phyloP scores from a whole-genome alignment of 2,329 filamentous ascomycete genomes.

The Fusarium tjaetaba region DNA sequence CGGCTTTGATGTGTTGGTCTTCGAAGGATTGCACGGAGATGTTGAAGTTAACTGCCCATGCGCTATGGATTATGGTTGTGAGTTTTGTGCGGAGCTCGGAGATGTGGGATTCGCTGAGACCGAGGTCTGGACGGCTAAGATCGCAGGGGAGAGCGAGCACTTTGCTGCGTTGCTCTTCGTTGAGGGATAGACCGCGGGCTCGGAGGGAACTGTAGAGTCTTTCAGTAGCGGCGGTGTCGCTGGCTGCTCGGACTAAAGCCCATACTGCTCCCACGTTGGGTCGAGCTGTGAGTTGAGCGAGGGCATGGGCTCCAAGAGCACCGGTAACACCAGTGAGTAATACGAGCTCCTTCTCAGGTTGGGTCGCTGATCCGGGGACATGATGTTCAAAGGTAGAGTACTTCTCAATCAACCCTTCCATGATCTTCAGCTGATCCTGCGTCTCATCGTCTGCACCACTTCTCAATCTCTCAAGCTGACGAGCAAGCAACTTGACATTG shows the following conservation, averaged over 20 bases:
- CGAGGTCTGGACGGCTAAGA: constrained; percentile 29
- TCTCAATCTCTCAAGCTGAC: constrained; percentile 39
- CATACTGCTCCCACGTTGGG: constrained; percentile 65
- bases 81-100: constrained; percentile 46
- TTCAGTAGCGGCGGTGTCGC: neutral
- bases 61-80: constrained; percentile 59
- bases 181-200: constrained; percentile 15
- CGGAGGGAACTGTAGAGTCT: constrained; percentile 25
- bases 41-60: constrained; percentile 68
- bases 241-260: constrained; percentile 36
- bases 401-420: constrained; percentile 50
- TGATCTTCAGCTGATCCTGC: constrained; percentile 44
- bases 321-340: constrained; percentile 71
- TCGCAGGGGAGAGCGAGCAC: constrained; percentile 34
- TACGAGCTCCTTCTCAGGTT: constrained; percentile 46
- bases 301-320: constrained; percentile 67
- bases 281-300: constrained; percentile 66
- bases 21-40: constrained; percentile 61
- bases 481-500: constrained; percentile 23
- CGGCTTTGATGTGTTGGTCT: constrained; percentile 56
- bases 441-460: constrained; percentile 16
- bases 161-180: constrained; percentile 37
- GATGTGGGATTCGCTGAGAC: constrained; percentile 40
- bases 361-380: constrained; percentile 20
- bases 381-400: constrained; percentile 49